These are phyloP conservation scores for Arabidopsis lyrata DNA, from an alignment of 441 rosid species.

Conservation along the genomic window DNA sequence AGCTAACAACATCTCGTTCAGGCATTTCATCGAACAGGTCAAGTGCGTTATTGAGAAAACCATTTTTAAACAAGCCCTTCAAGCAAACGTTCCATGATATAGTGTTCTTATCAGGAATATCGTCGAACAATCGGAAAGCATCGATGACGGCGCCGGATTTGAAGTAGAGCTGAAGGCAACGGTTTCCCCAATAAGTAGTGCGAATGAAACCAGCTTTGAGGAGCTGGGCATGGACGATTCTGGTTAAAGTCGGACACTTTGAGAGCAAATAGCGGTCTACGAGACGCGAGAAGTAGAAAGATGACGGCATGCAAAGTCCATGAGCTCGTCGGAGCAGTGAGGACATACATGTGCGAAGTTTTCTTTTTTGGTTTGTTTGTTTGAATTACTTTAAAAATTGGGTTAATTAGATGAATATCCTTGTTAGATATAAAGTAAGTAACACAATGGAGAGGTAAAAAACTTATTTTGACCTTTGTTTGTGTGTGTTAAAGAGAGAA, in stretches of 20 bases:
- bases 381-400: not conserved
- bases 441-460: no score
- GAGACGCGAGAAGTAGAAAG: constrained; percentile 51
- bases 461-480: no score
- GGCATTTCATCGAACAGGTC: constrained; percentile 70
- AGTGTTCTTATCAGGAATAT: constrained; percentile 51
- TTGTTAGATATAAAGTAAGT: no score
- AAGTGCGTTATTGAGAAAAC: constrained; percentile 44
- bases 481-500: no score
- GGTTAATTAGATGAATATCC: no score
- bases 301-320: constrained; percentile 46
- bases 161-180: constrained; percentile 67
- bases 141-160: constrained; percentile 52
- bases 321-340: constrained; percentile 46
- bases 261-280: constrained; percentile 53
- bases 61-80: constrained; percentile 48
- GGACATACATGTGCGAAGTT: constrained; percentile 49
- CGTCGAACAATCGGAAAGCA: constrained; percentile 53
- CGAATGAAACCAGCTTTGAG: constrained; percentile 55
- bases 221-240: constrained; percentile 65
- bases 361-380: not conserved
- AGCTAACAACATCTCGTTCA: constrained; percentile 65
- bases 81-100: constrained; percentile 70
- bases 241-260: constrained; percentile 46
- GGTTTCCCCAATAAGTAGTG: constrained; percentile 68